Base-by-base conservation (phyloP, 179 eudicot genomes). In the Beta corolliflora region DNA sequence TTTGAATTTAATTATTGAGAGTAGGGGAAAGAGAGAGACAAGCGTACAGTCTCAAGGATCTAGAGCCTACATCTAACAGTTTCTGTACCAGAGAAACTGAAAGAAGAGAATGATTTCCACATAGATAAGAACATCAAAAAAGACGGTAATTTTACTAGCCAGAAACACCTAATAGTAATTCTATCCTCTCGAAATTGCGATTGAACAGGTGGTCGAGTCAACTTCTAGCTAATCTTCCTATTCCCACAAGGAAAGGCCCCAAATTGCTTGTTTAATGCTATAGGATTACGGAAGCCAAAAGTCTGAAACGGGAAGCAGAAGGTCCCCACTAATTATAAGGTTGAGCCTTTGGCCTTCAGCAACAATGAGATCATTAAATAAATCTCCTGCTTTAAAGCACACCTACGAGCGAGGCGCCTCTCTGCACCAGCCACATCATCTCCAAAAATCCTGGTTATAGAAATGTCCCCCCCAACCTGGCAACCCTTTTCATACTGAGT, bases 301-400 rank as follows among this genome's bases (percentile, higher is more conserved):
- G 14, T n/a, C 29, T n/a, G 3, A 50, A 71, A 13, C 2, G 75
- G 75, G 31, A 21, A 12, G 75, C 56, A 71, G 55, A 52, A 71
- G 44, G 55, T 13, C 55, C 19, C 1, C 4, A 10, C 58, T 16
- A 71, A n/a, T 16, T 50, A 14, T 13, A 9, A 10, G 11, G 7
- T 23, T 71, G 58, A 71, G 18, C 71, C 50, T 67, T 41, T 67
- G n/a, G 21, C 19, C 48, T 67, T 36, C 71, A 67, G 58, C 58
- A 71, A 58, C 58, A 21, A 14, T 71, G 19, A 41, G 19, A 50
- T 16, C 75, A 71, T 19, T 41, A 10, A 3, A 6, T 21, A 11
- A 21, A 10, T 52, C 55, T n/a, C n/a, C 71, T 36, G 71, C 45
- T 61, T 21, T 15, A 61, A 21, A 15, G n/a, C 71, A 36, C 71